Conservation (phyloP, 371 early-diverging fungal genomes). For the Thermomucor indicae-seudaticae region DNA sequence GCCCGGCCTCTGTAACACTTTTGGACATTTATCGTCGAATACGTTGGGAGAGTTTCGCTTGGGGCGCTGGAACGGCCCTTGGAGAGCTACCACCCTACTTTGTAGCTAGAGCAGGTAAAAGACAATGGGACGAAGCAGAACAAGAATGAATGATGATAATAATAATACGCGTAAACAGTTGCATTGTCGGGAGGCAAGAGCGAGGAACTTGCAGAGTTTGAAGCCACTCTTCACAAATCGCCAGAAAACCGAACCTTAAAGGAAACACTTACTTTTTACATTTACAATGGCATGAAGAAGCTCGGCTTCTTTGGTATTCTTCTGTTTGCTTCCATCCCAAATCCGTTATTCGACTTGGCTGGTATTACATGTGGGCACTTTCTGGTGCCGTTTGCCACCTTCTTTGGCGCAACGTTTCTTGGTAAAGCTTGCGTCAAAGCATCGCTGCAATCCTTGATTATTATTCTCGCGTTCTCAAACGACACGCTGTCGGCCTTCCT, state of each 20-base stretch:
- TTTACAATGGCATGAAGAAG: conserved; percentile 63
- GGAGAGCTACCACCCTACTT: conserved; percentile 96
- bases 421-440: conserved; percentile 90
- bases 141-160: background rate
- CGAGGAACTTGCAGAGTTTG: conserved; percentile 58
- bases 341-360: conserved; percentile 93
- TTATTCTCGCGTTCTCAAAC: conserved; percentile 19
- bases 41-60: conserved; percentile 73
- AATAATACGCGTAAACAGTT: conserved; percentile 28
- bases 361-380: conserved; percentile 93
- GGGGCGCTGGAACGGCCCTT: conserved; percentile 90
- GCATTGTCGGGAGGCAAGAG: conserved; percentile 67
- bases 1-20: conserved; percentile 37
- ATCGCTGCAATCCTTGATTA: conserved; percentile 27
- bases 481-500: conserved; percentile 16
- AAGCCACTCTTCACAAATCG: conserved; percentile 44
- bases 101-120: conserved; percentile 80
- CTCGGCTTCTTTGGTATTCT: conserved; percentile 89
- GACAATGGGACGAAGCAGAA: background rate
- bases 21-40: conserved; percentile 65
- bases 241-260: conserved; percentile 40
- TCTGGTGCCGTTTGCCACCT: conserved; percentile 83
- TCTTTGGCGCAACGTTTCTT: conserved; percentile 89
- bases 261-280: conserved; percentile 56
- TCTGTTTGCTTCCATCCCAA: conserved; percentile 90